Percentiles rank a stretch among this genome's conserved stretches.
These are phyloP conservation scores for Eremothecium coryli DNA, from an alignment of 1,139 yeast genomes.

Conservation along the genomic window DNA sequence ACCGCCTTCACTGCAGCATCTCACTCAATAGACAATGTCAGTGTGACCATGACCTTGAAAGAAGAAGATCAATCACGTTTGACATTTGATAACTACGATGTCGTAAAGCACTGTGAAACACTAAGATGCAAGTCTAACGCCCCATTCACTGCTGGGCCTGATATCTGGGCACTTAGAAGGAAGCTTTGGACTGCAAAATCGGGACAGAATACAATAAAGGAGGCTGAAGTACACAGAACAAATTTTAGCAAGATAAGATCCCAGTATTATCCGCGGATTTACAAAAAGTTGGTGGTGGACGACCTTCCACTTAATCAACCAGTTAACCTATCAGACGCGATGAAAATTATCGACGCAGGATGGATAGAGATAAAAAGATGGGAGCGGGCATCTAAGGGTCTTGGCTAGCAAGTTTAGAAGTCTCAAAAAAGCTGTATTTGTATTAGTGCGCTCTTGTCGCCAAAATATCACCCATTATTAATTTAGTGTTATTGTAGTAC, in stretches of 20 bases:
- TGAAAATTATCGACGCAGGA: slow-evolving; percentile 55
- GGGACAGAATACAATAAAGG: slow-evolving; percentile 15
- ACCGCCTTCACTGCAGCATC: neutral
- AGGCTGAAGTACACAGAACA: slow-evolving; percentile 18
- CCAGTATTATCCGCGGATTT: slow-evolving; percentile 47
- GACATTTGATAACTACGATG: slow-evolving; percentile 28
- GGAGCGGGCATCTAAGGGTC: slow-evolving; percentile 38
- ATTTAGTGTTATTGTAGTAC: neutral
- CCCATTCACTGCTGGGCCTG: slow-evolving; percentile 39
- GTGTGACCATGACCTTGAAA: neutral
- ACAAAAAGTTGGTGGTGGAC: slow-evolving; percentile 48
- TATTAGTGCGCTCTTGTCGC: too few relatives aligned
- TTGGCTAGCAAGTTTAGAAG: slow-evolving; percentile 3
- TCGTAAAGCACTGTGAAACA: slow-evolving; percentile 26
- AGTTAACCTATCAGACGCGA: slow-evolving; percentile 51
- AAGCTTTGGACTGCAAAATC: slow-evolving; percentile 44
- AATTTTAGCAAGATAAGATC: slow-evolving; percentile 26
- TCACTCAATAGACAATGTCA: neutral
- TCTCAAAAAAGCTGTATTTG: too few relatives aligned
- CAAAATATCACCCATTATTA: too few relatives aligned
- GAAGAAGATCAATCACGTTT: neutral
- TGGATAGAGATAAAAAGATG: slow-evolving; percentile 61
- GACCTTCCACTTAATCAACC: slow-evolving; percentile 48
- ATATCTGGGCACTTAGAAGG: slow-evolving; percentile 54
- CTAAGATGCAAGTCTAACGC: slow-evolving; percentile 22